Base-by-base conservation (phyloP, 2,329 filamentous ascomycete genomes). In the Sphaerulina musiva region DNA sequence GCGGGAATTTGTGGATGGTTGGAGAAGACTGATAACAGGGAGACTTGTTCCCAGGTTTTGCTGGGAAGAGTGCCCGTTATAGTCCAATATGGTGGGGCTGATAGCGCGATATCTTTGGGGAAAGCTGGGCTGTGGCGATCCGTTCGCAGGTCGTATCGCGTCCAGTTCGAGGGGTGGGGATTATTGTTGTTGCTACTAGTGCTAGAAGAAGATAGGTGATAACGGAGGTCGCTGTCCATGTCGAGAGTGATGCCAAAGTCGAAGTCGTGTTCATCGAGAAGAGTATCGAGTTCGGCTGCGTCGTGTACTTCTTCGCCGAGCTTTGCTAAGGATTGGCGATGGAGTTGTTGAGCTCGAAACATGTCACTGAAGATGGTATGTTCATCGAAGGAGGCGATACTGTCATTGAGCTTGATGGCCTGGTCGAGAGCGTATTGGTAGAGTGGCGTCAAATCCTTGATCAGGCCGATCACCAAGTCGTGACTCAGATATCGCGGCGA, bases 61-160 rank as follows among this genome's bases (percentile, higher is more conserved):
- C 43, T 51, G 6, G 23, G 39, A 5, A 45, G 44, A 12, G 32
- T 38, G 17, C 10, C 43, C 32, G 31, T 44, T n/a, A 56, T 11
- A 1, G 58, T 56, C 55, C 55, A 56, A 47, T 56, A 58, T n/a
- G 58, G 58, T 17, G 55, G 53, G 20, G 41, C 39, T 4, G 55
- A 58, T 23, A 6, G 11, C 26, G 53, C 42, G 14, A 60, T 56
- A 40, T 60, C 58, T 23, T 38, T 17, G 2, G 57, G 48, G 6
- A 59, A 42, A n/a, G 14, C 32, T 14, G 20, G 20, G 20, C 42
- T n/a, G 5, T 47, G 36, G n/a, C 44, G 11, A 17, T 1, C 14
- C 4, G 9, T 29, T 11, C 29, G 17, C 6, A 9, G 4, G 9
- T 26, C 42, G 12, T 23, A 20, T 10, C 8, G 23, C 8, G 42